These are phyloP conservation scores for Eucalyptus tenuipes DNA, from an alignment of 345 rosid species.

Conservation along the genomic window DNA sequence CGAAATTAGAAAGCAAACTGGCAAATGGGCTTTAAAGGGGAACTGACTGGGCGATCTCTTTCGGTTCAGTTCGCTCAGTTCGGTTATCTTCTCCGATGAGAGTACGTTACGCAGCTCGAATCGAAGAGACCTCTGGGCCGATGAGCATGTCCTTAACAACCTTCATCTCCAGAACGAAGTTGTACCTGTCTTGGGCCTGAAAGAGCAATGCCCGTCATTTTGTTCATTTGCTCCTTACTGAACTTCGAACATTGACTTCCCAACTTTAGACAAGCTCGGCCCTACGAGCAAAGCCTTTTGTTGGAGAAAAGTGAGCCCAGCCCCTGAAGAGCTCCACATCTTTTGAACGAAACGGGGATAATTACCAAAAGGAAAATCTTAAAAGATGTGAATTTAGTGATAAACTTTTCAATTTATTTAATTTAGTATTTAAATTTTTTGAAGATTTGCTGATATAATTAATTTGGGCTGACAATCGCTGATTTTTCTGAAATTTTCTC, in stretches of 20 bases:
- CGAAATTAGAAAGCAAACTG: neutral
- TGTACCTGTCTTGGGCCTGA: neutral
- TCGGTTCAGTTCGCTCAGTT: neutral
- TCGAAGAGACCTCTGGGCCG: neutral
- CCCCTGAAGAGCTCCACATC: neutral
- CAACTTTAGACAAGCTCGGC: neutral
- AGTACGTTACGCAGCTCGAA: neutral
- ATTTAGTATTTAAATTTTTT: neutral
- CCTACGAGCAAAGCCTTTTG: neutral
- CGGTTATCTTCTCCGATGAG: neutral
- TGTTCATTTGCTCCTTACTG: neutral
- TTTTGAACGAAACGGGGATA: neutral
- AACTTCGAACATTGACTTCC: neutral
- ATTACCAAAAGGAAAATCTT: accelerated
- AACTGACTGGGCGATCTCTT: neutral
- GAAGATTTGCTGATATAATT: accelerated
- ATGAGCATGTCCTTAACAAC: neutral
- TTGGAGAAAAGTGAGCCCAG: neutral
- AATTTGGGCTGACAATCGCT: neutral
- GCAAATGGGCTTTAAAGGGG: neutral
- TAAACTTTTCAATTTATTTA: neutral
- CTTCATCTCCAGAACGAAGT: neutral
- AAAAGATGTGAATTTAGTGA: neutral
- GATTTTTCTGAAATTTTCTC: neutral
- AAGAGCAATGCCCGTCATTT: neutral